Base-by-base conservation (phyloP, 2,329 filamentous ascomycete genomes). In the Penicillium thymicola region DNA sequence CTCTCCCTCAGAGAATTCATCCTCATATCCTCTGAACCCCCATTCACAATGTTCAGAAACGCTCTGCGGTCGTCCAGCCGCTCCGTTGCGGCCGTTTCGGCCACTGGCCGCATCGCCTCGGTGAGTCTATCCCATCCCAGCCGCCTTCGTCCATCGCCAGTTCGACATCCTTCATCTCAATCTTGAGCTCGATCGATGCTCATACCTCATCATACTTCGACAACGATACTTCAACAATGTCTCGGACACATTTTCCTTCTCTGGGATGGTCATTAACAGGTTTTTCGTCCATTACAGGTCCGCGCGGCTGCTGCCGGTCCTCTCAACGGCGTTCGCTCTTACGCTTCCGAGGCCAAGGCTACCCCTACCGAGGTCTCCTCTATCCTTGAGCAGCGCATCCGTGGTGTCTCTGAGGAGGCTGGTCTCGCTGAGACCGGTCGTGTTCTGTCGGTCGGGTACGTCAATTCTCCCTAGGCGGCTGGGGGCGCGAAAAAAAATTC, bases 311-410 rank as follows among this genome's bases (percentile, higher is more conserved):
- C 86, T 82, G 90, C 92, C 77, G 87, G 85, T 77, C 83, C 85
- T 78, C 81, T 88, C 83, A 88, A 86, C 82, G 82, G 85, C 73
- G 79, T 87, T 78, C 90, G 94, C 81, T 85, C 85, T 80, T 97
- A 96, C 82, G 93, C 91, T 77, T 82, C 88, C 80, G 92, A 96
- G 75, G 89, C 90, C 70, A 97, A 97, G 86, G 92, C 94, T 73
- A 81, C 92, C 60, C 94, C 94, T 72, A 99, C 93, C 74, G 94
- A 99, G 85, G 93, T 97, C 73, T 97, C 94, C 71, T 97, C 93
- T 71, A 97, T 99, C 80, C 90, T 99, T 77, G 94, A 97, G 85
- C 93, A 97, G 87, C 87, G 92, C 81, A 99, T 99, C 76, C 90
- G 94, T 78, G 94, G 94, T 85, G 91, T 97, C 70, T 90, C 96